Percentiles rank a stretch among this genome's conserved stretches.
Evolutionary conservation across 1,284 basidiomycete species (phyloP).

Genomic region (Uromyces viciae-fabae): DNA sequence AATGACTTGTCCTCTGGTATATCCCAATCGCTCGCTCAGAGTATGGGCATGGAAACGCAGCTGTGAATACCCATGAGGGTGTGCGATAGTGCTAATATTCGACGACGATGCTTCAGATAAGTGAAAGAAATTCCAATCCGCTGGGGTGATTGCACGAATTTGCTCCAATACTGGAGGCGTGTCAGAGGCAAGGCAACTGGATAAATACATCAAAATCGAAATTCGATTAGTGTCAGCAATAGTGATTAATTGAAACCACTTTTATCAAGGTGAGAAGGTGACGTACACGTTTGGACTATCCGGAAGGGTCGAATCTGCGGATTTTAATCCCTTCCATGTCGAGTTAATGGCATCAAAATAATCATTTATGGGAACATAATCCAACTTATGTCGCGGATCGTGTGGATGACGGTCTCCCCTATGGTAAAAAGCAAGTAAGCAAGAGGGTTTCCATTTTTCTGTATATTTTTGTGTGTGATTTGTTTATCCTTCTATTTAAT

Average conservation of each 20-base stretch:
- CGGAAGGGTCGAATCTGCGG: constrained; percentile 15
- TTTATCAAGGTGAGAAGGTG: no score
- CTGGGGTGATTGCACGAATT: constrained; percentile 8
- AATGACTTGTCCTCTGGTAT: constrained; percentile 31
- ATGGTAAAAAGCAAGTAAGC: no score
- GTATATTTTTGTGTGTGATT: no score
- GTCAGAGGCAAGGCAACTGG: constrained; percentile 40
- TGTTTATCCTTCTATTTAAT: no score
- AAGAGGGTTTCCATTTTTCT: no score
- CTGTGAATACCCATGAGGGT: constrained; percentile 44
- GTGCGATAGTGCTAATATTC: constrained; percentile 13
- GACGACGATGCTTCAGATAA: constrained; percentile 5
- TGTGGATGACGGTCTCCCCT: constrained; percentile 44
- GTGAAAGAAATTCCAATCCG: constrained; percentile 32
- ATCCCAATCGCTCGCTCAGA: constrained; percentile 22
- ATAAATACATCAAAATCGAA: background rate
- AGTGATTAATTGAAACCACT: no score
- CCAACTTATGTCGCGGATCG: constrained; percentile 29
- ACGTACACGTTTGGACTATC: constrained; percentile 38
- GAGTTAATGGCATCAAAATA: constrained; percentile 38
- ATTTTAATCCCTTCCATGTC: constrained; percentile 27
- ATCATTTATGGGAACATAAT: constrained; percentile 35
- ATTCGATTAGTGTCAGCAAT: no score
- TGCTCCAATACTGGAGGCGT: constrained; percentile 26
- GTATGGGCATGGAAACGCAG: constrained; percentile 32